Evolutionary conservation across 2,329 filamentous ascomycete genomes (phyloP), one percentile per base, ranked within the genome.

Genomic region (Drechslerella dactyloides): DNA sequence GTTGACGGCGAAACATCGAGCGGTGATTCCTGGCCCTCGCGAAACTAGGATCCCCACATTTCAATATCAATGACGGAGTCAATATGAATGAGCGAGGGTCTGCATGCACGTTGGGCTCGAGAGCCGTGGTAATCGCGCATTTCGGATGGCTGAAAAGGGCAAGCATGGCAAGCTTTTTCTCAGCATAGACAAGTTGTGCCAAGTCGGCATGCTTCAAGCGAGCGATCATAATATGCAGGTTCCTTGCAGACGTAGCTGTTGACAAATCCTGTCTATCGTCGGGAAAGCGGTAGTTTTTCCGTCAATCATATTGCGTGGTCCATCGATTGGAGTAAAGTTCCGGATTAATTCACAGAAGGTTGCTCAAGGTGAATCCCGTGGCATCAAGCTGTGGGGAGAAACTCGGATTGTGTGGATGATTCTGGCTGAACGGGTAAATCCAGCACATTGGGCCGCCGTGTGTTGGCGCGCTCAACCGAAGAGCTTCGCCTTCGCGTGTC

Each of bases 1-100:
- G 37, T 70, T 64, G 35, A 70, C 66, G 66, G 66, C 66, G 54
- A 70, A 70, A 70, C 66, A 59, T 64, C 46, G 21, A 37, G 65
- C 59, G 59, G 55, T 70, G 33, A 27, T 30, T 44, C 54, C 66
- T 52, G 62, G 27, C 4, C 52, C 33, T 57, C 42, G 40, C 15
- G 33, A 35, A 2, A 30, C 24, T 37, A 30, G 7, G 1, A 11
- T 54, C 59, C 60, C 65, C 65, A 58, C 65, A 69, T 24, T 58
- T 55, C 65, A 63, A 17, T 24, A 21, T 37, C 33, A 53, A 17
- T 27, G 30, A 23, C 35, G 53, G 48, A 48, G 33, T n/a, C 44
- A 23, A 51, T 37, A 35, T 21, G 40, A 44, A 44, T 30, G 42
- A 15, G 35, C 30, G 37, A 42, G 37, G 33, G 4, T 11, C 23